Evolutionary conservation across 2,329 filamentous ascomycete species (phyloP).

Genomic region (Myriosclerotinia scirpicola): DNA sequence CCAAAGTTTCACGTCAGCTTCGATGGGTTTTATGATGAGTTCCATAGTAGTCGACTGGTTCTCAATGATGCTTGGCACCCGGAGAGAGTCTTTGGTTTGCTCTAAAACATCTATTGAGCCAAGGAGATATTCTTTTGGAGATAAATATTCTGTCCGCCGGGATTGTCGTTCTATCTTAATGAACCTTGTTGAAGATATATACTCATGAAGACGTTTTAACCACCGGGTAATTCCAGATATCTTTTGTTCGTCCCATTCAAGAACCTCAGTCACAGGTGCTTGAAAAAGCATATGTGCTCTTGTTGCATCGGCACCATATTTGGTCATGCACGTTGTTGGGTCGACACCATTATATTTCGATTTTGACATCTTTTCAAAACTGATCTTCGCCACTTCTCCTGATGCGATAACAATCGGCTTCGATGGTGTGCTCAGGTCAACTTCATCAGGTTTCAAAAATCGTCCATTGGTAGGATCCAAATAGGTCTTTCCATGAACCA

Average conservation of each 20-base stretch:
- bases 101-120: neutral
- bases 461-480: conserved; percentile 71
- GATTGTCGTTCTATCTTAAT: neutral
- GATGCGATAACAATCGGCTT: conserved; percentile 63
- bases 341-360: conserved; percentile 92
- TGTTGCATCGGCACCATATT: conserved; percentile 80
- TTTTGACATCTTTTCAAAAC: conserved; percentile 93
- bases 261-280: conserved; percentile 76
- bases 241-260: conserved; percentile 85
- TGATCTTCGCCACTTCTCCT: conserved; percentile 57
- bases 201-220: conserved; percentile 60
- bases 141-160: neutral
- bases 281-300: conserved; percentile 87
- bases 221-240: conserved; percentile 81
- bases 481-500: conserved; percentile 88
- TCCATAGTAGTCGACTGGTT: conserved; percentile 36
- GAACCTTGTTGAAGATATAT: conserved; percentile 15
- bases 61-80: neutral
- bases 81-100: neutral
- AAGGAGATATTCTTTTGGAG: conserved; percentile 4
- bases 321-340: conserved; percentile 67
- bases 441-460: conserved; percentile 74
- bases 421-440: conserved; percentile 59
- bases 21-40: neutral
- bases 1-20: conserved; percentile 50